Percentiles rank a stretch among this genome's conserved stretches.
Conservation (phyloP, 176 grass and related monocot genomes). For the Thalia dealbata region DNA sequence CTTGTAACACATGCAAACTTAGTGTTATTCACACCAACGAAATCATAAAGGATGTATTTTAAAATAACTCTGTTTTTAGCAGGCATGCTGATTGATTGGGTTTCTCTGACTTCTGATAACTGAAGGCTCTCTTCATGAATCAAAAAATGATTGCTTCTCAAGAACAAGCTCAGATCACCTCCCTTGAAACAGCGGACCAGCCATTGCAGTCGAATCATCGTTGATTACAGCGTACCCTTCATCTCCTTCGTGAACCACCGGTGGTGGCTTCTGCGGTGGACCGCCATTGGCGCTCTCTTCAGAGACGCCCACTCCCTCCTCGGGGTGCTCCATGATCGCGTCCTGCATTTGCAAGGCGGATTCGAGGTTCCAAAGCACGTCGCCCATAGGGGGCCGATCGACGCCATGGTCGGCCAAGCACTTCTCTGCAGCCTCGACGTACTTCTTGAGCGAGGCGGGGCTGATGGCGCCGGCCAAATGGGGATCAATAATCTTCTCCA, state of each 20-base stretch:
- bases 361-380: conserved; percentile 94
- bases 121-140: too few relatives aligned
- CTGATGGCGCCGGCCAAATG: conserved; percentile 52
- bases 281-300: background rate
- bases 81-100: background rate
- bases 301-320: background rate
- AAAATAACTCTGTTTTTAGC: too few relatives aligned
- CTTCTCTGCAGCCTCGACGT: conserved; percentile 83
- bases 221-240: conserved; percentile 9
- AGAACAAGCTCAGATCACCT: background rate
- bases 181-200: conserved; percentile 3
- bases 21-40: conserved; percentile 4
- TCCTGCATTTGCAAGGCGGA: conserved; percentile 83
- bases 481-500: conserved; percentile 73
- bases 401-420: conserved; percentile 90
- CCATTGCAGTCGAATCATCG: background rate
- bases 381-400: conserved; percentile 80
- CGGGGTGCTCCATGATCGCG: background rate
- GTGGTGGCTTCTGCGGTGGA: too few relatives aligned
- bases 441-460: conserved; percentile 59
- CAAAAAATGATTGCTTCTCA: background rate
- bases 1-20: background rate
- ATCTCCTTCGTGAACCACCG: background rate
- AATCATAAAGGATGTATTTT: background rate
- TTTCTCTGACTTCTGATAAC: background rate